phyloP scores from a whole-genome alignment of 2,329 filamentous ascomycete genomes.

The Aspergillus sclerotialis region DNA sequence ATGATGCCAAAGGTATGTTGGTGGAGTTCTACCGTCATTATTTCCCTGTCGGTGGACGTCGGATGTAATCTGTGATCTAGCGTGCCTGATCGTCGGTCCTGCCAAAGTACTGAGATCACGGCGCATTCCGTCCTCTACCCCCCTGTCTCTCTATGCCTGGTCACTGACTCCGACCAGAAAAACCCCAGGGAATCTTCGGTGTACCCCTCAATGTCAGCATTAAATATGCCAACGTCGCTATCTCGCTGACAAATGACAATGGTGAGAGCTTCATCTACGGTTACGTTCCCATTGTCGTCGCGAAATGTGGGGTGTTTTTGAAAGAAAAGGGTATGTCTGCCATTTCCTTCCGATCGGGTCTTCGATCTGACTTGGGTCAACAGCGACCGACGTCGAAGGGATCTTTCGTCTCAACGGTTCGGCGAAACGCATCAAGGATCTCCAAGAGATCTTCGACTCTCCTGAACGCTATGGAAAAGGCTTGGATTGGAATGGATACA shows the following conservation, averaged over 20 bases:
- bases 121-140: too few species aligned
- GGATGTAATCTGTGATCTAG: background rate
- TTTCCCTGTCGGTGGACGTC: background rate
- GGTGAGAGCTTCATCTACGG: slow-evolving; percentile 97
- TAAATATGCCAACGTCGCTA: slow-evolving; percentile 94
- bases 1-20: slow-evolving; percentile 55
- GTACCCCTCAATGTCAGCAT: slow-evolving; percentile 91
- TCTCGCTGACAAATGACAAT: slow-evolving; percentile 86
- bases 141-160: background rate
- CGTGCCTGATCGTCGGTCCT: too few species aligned
- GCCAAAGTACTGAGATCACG: too few species aligned
- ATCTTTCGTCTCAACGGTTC: slow-evolving; percentile 96
- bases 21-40: background rate
- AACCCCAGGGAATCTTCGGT: slow-evolving; percentile 77
- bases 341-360: too few species aligned
- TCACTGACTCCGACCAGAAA: slow-evolving; percentile 9
- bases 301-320: slow-evolving; percentile 93
- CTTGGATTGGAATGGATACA: slow-evolving; percentile 94
- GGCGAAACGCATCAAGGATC: slow-evolving; percentile 95
- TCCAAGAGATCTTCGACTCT: slow-evolving; percentile 86
- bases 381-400: slow-evolving; percentile 89
- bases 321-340: slow-evolving; percentile 82
- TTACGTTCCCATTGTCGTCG: slow-evolving; percentile 96
- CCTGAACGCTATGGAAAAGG: slow-evolving; percentile 95
- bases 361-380: too few species aligned